phyloP scores from a whole-genome alignment of 768 basidiomycete genomes.

The Tricholoma bakamatsutake region DNA sequence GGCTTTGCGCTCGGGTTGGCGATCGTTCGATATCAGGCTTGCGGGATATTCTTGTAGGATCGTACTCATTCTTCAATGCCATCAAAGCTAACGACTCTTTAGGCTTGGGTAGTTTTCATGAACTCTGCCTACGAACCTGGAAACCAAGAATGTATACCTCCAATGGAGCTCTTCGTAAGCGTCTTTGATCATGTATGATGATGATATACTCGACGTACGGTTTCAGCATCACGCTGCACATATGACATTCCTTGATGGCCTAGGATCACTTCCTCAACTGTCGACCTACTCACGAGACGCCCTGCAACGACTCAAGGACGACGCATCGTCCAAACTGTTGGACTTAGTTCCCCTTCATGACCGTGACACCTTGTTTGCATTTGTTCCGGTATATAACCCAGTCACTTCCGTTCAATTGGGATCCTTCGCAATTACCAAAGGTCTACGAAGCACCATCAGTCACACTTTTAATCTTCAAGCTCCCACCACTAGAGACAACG shows the following conservation, averaged over 20 bases:
- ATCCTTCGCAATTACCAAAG: slow-evolving; percentile 65
- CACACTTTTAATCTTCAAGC: slow-evolving; percentile 75
- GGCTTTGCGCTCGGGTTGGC: slow-evolving; percentile 60
- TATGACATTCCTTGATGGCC: slow-evolving; percentile 89
- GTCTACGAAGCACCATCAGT: slow-evolving; percentile 30
- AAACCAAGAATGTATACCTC: slow-evolving; percentile 26
- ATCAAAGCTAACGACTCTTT: neutral
- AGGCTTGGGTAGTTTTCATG: slow-evolving; percentile 94
- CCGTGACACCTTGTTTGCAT: slow-evolving; percentile 18
- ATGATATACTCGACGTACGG: slow-evolving; percentile 5
- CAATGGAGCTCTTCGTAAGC: slow-evolving; percentile 64
- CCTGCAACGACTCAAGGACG: slow-evolving; percentile 54
- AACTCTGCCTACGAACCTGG: slow-evolving; percentile 47
- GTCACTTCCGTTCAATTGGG: slow-evolving; percentile 52
- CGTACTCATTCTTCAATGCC: neutral
- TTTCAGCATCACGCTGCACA: slow-evolving; percentile 84
- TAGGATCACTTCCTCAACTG: slow-evolving; percentile 72
- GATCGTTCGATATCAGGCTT: slow-evolving; percentile 68
- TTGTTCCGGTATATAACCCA: slow-evolving; percentile 27
- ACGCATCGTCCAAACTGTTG: slow-evolving; percentile 49
- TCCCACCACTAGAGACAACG: slow-evolving; percentile 85
- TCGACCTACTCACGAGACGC: slow-evolving; percentile 55
- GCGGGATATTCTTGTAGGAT: slow-evolving; percentile 80
- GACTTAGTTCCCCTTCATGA: slow-evolving; percentile 46
- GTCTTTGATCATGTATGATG: neutral